Percentiles rank a stretch among this genome's conserved stretches.
These are phyloP conservation scores for Fraxinus ornus DNA, from an alignment of 305 asterid genomes.

Conservation along the genomic window DNA sequence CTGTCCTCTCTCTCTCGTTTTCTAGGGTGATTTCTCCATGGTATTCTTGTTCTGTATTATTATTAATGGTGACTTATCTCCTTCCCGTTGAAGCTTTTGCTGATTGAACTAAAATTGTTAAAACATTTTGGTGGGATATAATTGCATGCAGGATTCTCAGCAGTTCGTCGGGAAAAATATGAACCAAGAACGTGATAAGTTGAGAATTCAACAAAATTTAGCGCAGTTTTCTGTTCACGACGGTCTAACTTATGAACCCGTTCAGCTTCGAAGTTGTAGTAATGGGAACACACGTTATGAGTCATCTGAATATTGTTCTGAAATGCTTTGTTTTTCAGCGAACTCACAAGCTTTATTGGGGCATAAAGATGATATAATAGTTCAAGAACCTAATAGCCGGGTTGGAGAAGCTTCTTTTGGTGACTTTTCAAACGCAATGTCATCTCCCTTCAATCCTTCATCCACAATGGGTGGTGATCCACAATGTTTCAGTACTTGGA, in stretches of 20 bases:
- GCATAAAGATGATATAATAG: constrained; percentile 15
- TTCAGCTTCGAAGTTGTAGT: constrained; percentile 28
- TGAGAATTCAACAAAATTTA: constrained; percentile 26
- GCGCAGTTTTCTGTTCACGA: constrained; percentile 16
- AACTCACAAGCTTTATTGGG: constrained; percentile 21
- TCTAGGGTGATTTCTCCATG: background rate
- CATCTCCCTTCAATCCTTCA: constrained; percentile 12
- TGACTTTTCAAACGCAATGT: constrained; percentile 12
- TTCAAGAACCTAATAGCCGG: constrained; percentile 22
- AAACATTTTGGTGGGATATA: background rate
- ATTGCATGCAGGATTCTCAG: constrained; percentile 27
- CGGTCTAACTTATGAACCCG: constrained; percentile 23
- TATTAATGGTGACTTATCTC: constrained; percentile 2
- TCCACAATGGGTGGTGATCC: constrained; percentile 28
- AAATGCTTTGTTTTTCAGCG: constrained; percentile 34
- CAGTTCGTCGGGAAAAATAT: background rate
- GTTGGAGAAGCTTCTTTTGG: constrained; percentile 13
- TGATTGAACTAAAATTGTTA: background rate
- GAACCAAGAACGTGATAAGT: constrained; percentile 29
- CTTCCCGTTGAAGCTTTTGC: background rate
- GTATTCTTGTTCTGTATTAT: background rate
- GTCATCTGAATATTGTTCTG: constrained; percentile 33
- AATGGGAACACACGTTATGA: constrained; percentile 38
- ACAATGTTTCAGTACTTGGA: constrained; percentile 53
- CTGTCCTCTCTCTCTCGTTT: background rate